These are phyloP conservation scores for Candida tropicalis DNA, from an alignment of 1,139 yeast genomes.

Conservation along the genomic window DNA sequence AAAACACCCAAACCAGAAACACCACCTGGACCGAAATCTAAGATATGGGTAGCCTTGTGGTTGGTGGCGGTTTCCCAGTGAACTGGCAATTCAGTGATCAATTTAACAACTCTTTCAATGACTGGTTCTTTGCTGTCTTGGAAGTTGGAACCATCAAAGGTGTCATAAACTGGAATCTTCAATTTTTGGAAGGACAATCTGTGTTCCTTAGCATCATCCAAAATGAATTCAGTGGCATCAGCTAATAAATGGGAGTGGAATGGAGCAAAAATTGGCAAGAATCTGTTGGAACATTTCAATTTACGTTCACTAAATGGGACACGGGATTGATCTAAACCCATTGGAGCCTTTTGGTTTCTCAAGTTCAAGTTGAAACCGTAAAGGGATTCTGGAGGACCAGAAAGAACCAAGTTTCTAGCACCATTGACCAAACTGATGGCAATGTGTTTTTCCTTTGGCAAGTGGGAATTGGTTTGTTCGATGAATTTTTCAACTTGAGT, in stretches of 20 bases:
- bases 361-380: slow-evolving; percentile 92
- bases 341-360: slow-evolving; percentile 92
- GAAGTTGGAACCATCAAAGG: slow-evolving; percentile 82
- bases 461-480: slow-evolving; percentile 86
- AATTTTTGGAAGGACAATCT: slow-evolving; percentile 63
- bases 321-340: slow-evolving; percentile 94
- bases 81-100: slow-evolving; percentile 88
- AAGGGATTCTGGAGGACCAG: slow-evolving; percentile 99
- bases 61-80: slow-evolving; percentile 92
- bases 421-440: slow-evolving; percentile 92
- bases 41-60: slow-evolving; percentile 71
- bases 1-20: slow-evolving; percentile 94
- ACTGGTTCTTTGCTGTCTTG: slow-evolving; percentile 43
- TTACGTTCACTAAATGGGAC: slow-evolving; percentile 92
- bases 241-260: slow-evolving; percentile 89
- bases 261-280: slow-evolving; percentile 94
- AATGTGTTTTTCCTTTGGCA: slow-evolving; percentile 89
- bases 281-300: slow-evolving; percentile 87
- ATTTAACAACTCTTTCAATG: slow-evolving; percentile 63
- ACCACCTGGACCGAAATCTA: slow-evolving; percentile 99
- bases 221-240: slow-evolving; percentile 68
- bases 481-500: slow-evolving; percentile 80
- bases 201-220: slow-evolving; percentile 60
- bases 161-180: slow-evolving; percentile 88
- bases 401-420: slow-evolving; percentile 90